Base-by-base conservation (phyloP, 2,329 filamentous ascomycete species). In the Alternaria conjuncta region DNA sequence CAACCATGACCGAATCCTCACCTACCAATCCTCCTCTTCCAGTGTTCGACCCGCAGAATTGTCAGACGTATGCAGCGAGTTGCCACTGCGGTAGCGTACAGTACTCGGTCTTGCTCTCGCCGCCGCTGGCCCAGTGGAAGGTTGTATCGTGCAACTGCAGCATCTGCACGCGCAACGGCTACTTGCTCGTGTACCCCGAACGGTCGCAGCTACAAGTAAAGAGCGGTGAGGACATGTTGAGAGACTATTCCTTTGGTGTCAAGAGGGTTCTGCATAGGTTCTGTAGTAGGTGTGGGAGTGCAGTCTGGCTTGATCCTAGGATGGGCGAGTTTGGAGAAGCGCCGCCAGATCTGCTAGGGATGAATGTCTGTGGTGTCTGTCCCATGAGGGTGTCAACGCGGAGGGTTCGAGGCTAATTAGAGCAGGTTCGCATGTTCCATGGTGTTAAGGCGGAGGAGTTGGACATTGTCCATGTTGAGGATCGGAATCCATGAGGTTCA, bases 11-110 rank as follows among this genome's bases (percentile, higher is more conserved):
- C 32, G n/a, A 26, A 21, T 25, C 23, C 28, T 30, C n/a, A 23
- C 21, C 36, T 45, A 59, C 55, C 15, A 54, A 44, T 12, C 55
- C 49, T 6, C 8, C 43, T 23, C 13, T 59, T n/a, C 43, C 25
- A 4, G 28, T 11, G 10, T 53, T 54, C 13, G 23, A 54, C 32
- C 55, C 55, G 18, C 36, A 53, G 8, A 54, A 49, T 18, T 54
- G 36, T 25, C 36, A 63, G 28, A 41, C 51, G 4, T 60, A 56
- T 83, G 79, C 7, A 82, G 82, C 59, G 25, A 60, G 50, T 53
- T 87, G 85, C 68, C 86, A 87, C 73, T 88, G 86, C 75, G 85
- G 85, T 51, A 81, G 81, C 59, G 81, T 88, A 67, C 78, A 81
- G 66, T 84, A 85, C 71, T 79, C 81, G 5, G 77, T 85, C 21